Conservation (phyloP, 495 filamentous ascomycete genomes). For the Zalerion maritima region DNA sequence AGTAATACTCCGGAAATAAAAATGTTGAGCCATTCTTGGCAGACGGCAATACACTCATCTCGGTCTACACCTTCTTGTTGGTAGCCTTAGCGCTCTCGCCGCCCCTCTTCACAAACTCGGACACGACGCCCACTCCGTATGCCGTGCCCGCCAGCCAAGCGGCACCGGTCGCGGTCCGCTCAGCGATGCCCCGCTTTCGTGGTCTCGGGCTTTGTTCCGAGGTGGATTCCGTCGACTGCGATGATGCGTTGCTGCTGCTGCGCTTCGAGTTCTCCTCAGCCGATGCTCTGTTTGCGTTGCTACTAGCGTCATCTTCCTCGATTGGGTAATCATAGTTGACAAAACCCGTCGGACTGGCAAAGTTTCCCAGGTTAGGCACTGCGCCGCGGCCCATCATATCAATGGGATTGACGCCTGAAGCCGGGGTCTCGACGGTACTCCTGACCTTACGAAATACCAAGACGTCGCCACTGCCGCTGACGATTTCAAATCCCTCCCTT, state of each 20-base stretch:
- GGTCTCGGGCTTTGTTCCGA: slow-evolving; percentile 14
- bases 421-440: neutral
- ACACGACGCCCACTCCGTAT: slow-evolving; percentile 55
- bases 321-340: slow-evolving; percentile 37
- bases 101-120: slow-evolving; percentile 50
- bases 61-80: no score
- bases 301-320: slow-evolving; percentile 6
- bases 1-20: no score
- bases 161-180: slow-evolving; percentile 40
- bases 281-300: no score
- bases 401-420: slow-evolving; percentile 33
- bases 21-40: no score
- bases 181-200: slow-evolving; percentile 24
- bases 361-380: slow-evolving; percentile 29
- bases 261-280: slow-evolving; percentile 12
- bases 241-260: slow-evolving; percentile 22
- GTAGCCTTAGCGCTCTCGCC: no score
- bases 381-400: slow-evolving; percentile 35
- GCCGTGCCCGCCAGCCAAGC: slow-evolving; percentile 44
- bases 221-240: slow-evolving; percentile 23
- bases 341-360: slow-evolving; percentile 42
- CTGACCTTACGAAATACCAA: slow-evolving; percentile 53
- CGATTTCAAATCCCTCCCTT: slow-evolving; percentile 57
- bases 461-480: slow-evolving; percentile 52
- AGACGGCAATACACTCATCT: no score